Evolutionary conservation across 1,139 yeast species (phyloP).

Genomic region (Suhomyces bribrorum): DNA sequence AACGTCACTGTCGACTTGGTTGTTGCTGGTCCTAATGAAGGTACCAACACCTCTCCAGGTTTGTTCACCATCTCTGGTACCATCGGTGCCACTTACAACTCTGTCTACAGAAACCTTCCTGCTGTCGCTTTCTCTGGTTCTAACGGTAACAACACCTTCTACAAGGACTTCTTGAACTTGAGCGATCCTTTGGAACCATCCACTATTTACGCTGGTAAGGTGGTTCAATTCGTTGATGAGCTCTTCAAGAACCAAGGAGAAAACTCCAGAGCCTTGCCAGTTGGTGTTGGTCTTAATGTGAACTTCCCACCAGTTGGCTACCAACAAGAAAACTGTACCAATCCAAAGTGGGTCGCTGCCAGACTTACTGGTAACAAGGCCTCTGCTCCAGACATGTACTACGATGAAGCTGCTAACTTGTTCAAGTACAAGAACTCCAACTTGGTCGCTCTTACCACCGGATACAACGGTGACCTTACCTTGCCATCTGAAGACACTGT

Average conservation of each 20-base stretch:
- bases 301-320: slow-evolving; percentile 49
- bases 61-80: slow-evolving; percentile 47
- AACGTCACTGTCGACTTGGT: slow-evolving; percentile 42
- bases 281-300: slow-evolving; percentile 48
- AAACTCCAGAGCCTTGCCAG: slow-evolving; percentile 37
- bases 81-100: slow-evolving; percentile 46
- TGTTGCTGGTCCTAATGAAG: slow-evolving; percentile 52
- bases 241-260: slow-evolving; percentile 35
- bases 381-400: slow-evolving; percentile 28
- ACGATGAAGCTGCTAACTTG: slow-evolving; percentile 33
- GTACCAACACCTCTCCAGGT: slow-evolving; percentile 44
- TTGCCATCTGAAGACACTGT: slow-evolving; percentile 38
- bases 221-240: slow-evolving; percentile 40
- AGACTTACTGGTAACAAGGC: slow-evolving; percentile 43
- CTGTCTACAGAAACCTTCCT: slow-evolving; percentile 46
- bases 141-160: slow-evolving; percentile 45
- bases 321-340: slow-evolving; percentile 33
- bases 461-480: slow-evolving; percentile 37
- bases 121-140: slow-evolving; percentile 50
- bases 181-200: slow-evolving; percentile 35
- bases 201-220: slow-evolving; percentile 43
- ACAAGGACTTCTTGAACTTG: slow-evolving; percentile 37
- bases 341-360: slow-evolving; percentile 40
- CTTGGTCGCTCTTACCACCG: slow-evolving; percentile 24
- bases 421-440: slow-evolving; percentile 19